Conservation (phyloP, 202 grass and related monocot genomes). For the Zizania palustris region DNA sequence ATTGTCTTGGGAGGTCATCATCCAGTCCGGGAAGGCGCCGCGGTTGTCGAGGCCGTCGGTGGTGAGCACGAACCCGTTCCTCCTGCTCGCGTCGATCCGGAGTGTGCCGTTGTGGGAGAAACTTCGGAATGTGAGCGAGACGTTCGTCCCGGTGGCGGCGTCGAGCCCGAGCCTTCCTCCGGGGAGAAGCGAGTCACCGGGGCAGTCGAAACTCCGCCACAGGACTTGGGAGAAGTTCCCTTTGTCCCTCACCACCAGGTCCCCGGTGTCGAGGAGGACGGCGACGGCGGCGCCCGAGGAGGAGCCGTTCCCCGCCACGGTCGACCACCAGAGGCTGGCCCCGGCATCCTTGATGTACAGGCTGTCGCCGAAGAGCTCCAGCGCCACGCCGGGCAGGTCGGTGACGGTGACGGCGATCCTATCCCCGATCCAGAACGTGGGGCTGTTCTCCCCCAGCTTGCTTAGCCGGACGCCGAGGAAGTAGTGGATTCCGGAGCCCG, state of each 20-base stretch:
- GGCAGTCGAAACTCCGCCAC: slow-evolving; percentile 77
- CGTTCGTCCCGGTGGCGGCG: slow-evolving; percentile 34
- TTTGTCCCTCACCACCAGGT: slow-evolving; percentile 65
- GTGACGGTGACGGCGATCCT: slow-evolving; percentile 45
- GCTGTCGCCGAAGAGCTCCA: slow-evolving; percentile 40
- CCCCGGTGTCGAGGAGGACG: slow-evolving; percentile 62
- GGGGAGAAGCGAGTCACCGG: slow-evolving; percentile 53
- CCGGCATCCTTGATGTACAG: slow-evolving; percentile 45
- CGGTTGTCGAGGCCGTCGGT: slow-evolving; percentile 16
- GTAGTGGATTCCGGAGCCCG: slow-evolving; percentile 36
- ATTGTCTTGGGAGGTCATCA: slow-evolving; percentile 43
- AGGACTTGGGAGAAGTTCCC: slow-evolving; percentile 44
- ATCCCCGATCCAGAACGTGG: slow-evolving; percentile 50
- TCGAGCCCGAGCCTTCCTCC: slow-evolving; percentile 52
- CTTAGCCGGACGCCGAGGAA: slow-evolving; percentile 45
- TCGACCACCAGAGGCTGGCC: slow-evolving; percentile 35
- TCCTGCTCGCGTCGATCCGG: slow-evolving; percentile 22
- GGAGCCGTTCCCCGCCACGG: background rate
- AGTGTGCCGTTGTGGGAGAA: slow-evolving; percentile 42
- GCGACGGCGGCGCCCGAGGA: slow-evolving; percentile 35
- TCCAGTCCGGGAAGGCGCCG: slow-evolving; percentile 60
- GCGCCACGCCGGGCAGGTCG: slow-evolving; percentile 29
- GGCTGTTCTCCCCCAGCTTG: slow-evolving; percentile 38
- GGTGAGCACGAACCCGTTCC: slow-evolving; percentile 54
- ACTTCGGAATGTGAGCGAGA: slow-evolving; percentile 27